Evolutionary conservation across 176 grass and related monocot genomes (phyloP).

Genomic region (Ensete glaucum): DNA sequence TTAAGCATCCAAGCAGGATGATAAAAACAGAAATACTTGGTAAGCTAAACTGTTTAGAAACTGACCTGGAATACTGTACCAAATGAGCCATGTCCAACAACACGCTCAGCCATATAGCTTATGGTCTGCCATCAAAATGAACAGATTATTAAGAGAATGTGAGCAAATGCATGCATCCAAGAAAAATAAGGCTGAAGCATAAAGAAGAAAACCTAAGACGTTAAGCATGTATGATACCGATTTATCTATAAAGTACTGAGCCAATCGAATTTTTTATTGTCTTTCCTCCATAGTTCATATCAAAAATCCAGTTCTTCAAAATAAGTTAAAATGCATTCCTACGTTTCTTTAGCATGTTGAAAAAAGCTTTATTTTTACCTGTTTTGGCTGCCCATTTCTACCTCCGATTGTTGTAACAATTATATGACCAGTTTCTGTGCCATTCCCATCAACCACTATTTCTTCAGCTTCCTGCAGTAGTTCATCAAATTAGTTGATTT

Average conservation of each 20-base stretch:
- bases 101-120: conserved; percentile 72
- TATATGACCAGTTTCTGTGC: conserved; percentile 76
- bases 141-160: not conserved
- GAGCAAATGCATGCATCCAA: not conserved
- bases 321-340: not conserved
- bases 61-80: conserved; percentile 61
- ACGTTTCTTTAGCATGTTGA: not conserved
- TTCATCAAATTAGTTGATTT: conserved; percentile 1
- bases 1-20: not conserved
- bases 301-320: not conserved
- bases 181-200: not conserved
- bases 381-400: conserved; percentile 70
- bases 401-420: conserved; percentile 74
- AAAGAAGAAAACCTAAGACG: not conserved
- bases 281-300: not conserved
- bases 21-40: conserved; percentile 1
- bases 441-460: conserved; percentile 62
- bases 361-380: conserved; percentile 24
- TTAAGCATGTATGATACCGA: not conserved
- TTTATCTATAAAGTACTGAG: not conserved
- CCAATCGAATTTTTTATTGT: not conserved
- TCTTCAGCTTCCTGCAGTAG: conserved; percentile 61
- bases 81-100: conserved; percentile 67
- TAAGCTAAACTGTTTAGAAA: conserved; percentile 5
- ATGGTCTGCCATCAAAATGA: conserved; percentile 46